Evolutionary conservation across 2,329 filamentous ascomycete genomes (phyloP), one percentile per base, ranked within the genome.

Genomic region (Colletotrichum incanum): DNA sequence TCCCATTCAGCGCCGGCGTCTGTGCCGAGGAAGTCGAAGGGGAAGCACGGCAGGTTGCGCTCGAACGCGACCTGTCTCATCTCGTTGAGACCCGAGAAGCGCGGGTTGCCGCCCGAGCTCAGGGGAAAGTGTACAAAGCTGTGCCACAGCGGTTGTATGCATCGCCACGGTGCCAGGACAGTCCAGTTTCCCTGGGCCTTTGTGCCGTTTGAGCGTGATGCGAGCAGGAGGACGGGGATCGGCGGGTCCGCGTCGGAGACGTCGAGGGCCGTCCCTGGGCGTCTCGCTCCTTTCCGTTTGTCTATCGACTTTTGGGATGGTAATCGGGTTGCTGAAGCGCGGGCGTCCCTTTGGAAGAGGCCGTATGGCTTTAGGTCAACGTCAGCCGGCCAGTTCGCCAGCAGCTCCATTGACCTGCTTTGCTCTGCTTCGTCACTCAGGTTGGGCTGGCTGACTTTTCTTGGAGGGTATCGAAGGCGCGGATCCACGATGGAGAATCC

Each of bases 161-260:
- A 98, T 79, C 94, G 95, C 94, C 96, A 98, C 0, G 96, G 96
- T 3, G 96, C 87, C 31, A 98, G 86, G 1, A 98, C 80, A 0
- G 92, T 96, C 94, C 95, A 98, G 0, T 87, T 91, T 0, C 93
- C 92, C 59, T 93, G 91, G 1, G 86, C 84, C 58, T 87, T 88
- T 14, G 81, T 84, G 47, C 83, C 77, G 14, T 82, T 79, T 12
- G 86, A 80, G 4, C 90, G 88, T 14, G 89, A 90, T 43, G 92
- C 87, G 5, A 94, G 86, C 7, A 97, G 82, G 1, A 96, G 85
- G 49, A 96, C 82, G 0, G 96, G 96, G 20, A 98, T 96, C 1
- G 88, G 84, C 1, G 94, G 93, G 77, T 98, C 95, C 11, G 84
- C 85, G 1, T 85, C 75, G 11, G 86, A 86, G 1, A 89, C 79